Percentiles rank a stretch among this genome's conserved stretches.
Evolutionary conservation across 2,329 filamentous ascomycete genomes (phyloP).

Genomic region (Coniochaeta hoffmannii): DNA sequence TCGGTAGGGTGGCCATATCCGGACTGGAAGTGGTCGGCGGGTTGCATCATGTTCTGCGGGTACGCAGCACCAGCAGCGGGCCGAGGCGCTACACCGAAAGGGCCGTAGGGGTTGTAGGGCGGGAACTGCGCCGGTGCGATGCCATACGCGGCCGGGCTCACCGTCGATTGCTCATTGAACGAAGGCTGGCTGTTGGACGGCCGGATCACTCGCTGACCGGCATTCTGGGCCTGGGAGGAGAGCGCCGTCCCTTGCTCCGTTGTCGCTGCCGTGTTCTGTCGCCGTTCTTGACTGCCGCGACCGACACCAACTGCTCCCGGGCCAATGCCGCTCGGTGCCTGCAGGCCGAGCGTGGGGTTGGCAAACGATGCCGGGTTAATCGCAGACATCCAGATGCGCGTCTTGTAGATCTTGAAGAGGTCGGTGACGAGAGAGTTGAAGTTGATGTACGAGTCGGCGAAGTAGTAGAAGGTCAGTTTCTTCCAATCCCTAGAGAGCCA

Average conservation of each 20-base stretch:
- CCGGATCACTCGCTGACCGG: constrained; percentile 4
- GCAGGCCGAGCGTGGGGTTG: constrained; percentile 65
- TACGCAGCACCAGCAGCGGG: constrained; percentile 25
- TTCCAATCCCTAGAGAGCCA: constrained; percentile 75
- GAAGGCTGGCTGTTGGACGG: constrained; percentile 12
- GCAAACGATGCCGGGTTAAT: constrained; percentile 97
- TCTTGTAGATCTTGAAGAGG: constrained; percentile 99
- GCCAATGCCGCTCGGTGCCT: constrained; percentile 59
- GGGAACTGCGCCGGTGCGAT: constrained; percentile 25
- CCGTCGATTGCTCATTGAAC: constrained; percentile 29
- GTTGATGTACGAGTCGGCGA: constrained; percentile 96
- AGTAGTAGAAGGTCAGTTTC: constrained; percentile 98
- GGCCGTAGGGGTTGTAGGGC: constrained; percentile 33
- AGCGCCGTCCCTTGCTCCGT: constrained; percentile 9
- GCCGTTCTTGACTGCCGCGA: constrained; percentile 39
- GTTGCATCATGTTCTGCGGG: constrained; percentile 28
- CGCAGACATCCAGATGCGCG: constrained; percentile 98
- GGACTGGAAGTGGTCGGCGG: constrained; percentile 32
- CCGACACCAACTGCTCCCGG: constrained; percentile 57
- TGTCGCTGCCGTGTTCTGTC: constrained; percentile 26
- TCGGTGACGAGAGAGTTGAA: constrained; percentile 97
- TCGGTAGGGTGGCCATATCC: constrained; percentile 31
- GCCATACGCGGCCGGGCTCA: constrained; percentile 28
- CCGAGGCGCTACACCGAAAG: constrained; percentile 33
- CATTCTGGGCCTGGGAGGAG: constrained; percentile 19